Evolutionary conservation across 768 basidiomycete genomes (phyloP), one percentile per base, ranked within the genome.

Genomic region (Auriscalpium orientale): DNA sequence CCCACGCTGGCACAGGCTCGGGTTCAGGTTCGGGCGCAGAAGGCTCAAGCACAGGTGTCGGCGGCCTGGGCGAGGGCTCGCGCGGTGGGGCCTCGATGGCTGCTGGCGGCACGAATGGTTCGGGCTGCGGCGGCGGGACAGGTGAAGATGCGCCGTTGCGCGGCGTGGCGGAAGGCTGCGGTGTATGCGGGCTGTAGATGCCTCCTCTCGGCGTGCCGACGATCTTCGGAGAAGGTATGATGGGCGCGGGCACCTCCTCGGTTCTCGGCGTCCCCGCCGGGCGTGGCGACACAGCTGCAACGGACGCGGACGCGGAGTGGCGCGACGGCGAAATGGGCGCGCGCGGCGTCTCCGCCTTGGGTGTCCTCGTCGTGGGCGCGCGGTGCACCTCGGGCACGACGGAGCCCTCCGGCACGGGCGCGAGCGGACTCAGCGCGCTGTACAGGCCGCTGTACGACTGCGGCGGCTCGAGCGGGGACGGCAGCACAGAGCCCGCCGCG

Each of bases 401-500:
- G 15, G 57, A 58, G 15, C 57, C 59, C 40, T 60, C 59, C 2
- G 59, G 59, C 37, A 60, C 59, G 12, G 59, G 52, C 21, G 59
- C 59, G 35, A 60, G 61, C 9, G 53, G 58, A 16, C 62, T 59
- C 8, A 70, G 53, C 12, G 70, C 70, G 37, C 52, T 68, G 8
- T 57, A 55, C 10, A 63, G 51, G 20, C 62, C 35, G 28, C 66
- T 64, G 51, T 53, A 56, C 33, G 58, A 57, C 58, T 22, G 71
- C 62, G n/a, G 71, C 65, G 34, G 65, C 57, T 60, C 67, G 52
- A 51, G 71, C 65, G 44, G 69, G 65, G 59, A 57, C 52, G 61
- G 45, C 5, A 58, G 48, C 44, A 57, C 48, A 18, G 61, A 62
- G 16, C 49, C 40, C 43, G 44, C 51, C n/a, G 56, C 58, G 33